Evolutionary conservation across 2,329 filamentous ascomycete species (phyloP), one percentile per base, ranked within the genome.

Genomic region (Ophiostoma montium): DNA sequence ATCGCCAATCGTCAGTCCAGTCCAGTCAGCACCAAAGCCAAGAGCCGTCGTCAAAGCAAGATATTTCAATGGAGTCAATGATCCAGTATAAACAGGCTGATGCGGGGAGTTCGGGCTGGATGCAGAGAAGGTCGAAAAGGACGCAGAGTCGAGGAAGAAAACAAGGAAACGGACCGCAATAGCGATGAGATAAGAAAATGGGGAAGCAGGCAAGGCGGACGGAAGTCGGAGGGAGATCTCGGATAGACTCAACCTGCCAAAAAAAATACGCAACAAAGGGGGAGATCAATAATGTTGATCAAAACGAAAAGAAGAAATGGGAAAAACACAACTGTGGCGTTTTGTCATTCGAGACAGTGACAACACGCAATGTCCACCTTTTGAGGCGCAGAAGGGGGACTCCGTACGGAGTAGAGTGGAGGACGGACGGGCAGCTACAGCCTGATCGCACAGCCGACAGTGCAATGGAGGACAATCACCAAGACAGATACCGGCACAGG

Each of bases 21-120:
- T 27, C 42, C 45, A 50, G 49, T 50, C 39, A 48, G 46, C 46
- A 50, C 42, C 49, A 50, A n/a, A 23, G 39, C 38, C 32, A 33
- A 19, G 27, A 48, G 11, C 23, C 35, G 30, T 31, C 12, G 23
- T 30, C 12, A 42, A 41, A 46, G 44, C 44, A 46, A 21, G 46
- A 19, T 15, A 35, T 35, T 33, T 33, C 16, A 31, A 35, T 48
- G 27, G 46, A 31, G 36, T n/a, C 35, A 23, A 31, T 33, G 27
- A 27, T 30, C 16, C 21, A 10, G 36, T 6, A 7, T 30, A 5
- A 5, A 23, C 23, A 27, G 13, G 32, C 32, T 11, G n/a, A 33
- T 44, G n/a, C 30, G 42, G 42, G 42, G 11, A 9, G 31, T 19
- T 8, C 19, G 30, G 11, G 16, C 23, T 16, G 15, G 27, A 2